These are phyloP conservation scores for Graphilbum fragrans DNA, from an alignment of 2,329 filamentous ascomycete genomes.

Conservation along the genomic window DNA sequence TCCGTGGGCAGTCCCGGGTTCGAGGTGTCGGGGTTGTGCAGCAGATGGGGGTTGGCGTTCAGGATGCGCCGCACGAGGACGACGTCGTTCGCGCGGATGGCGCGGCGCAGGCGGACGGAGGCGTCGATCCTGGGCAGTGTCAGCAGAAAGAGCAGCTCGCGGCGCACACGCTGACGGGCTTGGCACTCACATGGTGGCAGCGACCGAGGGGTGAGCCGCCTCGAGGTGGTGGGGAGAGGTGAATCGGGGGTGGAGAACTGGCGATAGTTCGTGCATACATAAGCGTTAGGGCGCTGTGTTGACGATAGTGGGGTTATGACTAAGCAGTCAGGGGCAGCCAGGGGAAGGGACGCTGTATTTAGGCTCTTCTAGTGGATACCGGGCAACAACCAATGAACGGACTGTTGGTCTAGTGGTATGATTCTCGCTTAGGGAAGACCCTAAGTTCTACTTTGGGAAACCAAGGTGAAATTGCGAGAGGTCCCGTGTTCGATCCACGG, in stretches of 20 bases:
- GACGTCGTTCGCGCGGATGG: constrained; percentile 63
- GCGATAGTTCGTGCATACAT: too few species aligned
- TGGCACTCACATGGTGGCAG: too few species aligned
- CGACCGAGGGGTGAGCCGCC: too few species aligned
- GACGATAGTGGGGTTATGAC: too few species aligned
- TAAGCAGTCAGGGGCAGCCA: too few species aligned
- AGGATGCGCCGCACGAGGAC: constrained; percentile 68
- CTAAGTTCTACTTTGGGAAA: too few species aligned
- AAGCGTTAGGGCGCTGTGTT: too few species aligned
- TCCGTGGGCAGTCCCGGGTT: constrained; percentile 19
- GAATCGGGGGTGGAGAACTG: too few species aligned
- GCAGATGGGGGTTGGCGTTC: constrained; percentile 53
- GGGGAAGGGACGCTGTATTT: not conserved
- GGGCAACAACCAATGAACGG: not conserved
- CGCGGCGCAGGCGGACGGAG: constrained; percentile 64
- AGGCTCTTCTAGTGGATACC: not conserved
- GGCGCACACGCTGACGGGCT: too few species aligned
- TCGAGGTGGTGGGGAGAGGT: too few species aligned
- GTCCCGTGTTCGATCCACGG: constrained; percentile 9
- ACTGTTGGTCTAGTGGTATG: constrained; percentile 45
- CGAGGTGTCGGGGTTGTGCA: constrained; percentile 70
- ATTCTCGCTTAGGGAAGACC: constrained; percentile 49
- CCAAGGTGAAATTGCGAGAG: constrained; percentile 6
- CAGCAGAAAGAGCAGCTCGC: not conserved
- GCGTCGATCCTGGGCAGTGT: constrained; percentile 55